These are phyloP conservation scores for Phytophthora multivora DNA, from an alignment of 352 stramenopile genomes.

Conservation along the genomic window DNA sequence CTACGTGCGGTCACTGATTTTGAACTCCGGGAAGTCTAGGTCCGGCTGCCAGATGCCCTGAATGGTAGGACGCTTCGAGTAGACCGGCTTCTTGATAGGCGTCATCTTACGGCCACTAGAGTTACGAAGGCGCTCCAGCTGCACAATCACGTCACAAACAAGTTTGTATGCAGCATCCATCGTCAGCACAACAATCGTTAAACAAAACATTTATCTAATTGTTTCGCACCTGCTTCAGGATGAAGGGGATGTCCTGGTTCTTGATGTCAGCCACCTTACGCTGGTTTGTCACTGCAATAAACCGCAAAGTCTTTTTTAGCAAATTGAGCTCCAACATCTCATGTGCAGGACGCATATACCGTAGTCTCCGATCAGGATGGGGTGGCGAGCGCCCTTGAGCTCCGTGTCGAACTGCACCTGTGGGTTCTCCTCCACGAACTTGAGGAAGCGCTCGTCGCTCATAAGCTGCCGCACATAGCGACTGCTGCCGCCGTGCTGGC, in stretches of 20 bases:
- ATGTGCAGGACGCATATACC: conserved; percentile 36
- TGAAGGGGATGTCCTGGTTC: conserved; percentile 87
- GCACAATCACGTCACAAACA: neutral
- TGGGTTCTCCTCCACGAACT: conserved; percentile 88
- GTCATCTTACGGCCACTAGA: conserved; percentile 91
- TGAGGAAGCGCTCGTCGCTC: conserved; percentile 73
- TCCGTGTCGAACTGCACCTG: conserved; percentile 86
- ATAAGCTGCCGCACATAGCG: conserved; percentile 78
- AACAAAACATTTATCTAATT: neutral
- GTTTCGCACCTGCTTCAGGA: conserved; percentile 72
- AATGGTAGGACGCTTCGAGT: conserved; percentile 80
- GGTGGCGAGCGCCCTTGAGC: conserved; percentile 83
- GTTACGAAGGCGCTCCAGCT: conserved; percentile 86
- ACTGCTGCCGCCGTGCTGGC: conserved; percentile 79
- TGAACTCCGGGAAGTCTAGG: conserved; percentile 85
- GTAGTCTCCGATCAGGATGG: conserved; percentile 86
- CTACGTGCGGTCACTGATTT: conserved; percentile 70
- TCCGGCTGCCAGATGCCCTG: conserved; percentile 90
- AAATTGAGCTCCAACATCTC: neutral
- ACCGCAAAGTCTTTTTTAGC: neutral
- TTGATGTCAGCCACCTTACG: conserved; percentile 89
- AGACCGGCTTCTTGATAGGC: conserved; percentile 81
- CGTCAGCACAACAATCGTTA: conserved; percentile 1
- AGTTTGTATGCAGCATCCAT: neutral
- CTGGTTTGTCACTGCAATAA: conserved; percentile 69